phyloP scores from a whole-genome alignment of 1,284 basidiomycete species.

The Chondrostereum purpureum region DNA sequence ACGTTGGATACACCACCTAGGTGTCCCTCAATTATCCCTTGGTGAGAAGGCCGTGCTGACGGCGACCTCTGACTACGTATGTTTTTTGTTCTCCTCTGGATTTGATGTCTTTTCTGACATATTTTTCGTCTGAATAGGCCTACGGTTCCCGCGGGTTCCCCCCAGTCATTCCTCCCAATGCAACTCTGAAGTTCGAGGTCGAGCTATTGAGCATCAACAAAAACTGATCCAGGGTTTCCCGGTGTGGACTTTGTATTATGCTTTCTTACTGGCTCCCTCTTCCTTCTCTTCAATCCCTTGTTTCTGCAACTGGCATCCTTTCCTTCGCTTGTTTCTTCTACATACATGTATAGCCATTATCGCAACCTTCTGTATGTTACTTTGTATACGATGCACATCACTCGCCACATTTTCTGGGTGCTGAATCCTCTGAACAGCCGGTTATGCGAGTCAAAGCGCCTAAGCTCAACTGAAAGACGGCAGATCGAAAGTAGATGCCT shows the following conservation, averaged over 20 bases:
- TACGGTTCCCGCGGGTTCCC: conserved; percentile 73
- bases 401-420: too few relatives aligned
- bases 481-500: too few relatives aligned
- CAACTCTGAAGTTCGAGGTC: conserved; percentile 76
- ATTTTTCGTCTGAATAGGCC: conserved; percentile 39
- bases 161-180: conserved; percentile 74
- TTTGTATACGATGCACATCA: too few relatives aligned
- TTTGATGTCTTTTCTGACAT: conserved; percentile 3
- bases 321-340: too few relatives aligned
- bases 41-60: conserved; percentile 72
- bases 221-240: background rate
- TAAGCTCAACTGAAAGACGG: too few relatives aligned
- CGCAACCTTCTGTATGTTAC: too few relatives aligned
- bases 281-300: background rate
- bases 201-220: conserved; percentile 70
- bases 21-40: conserved; percentile 69
- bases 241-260: background rate
- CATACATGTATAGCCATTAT: too few relatives aligned
- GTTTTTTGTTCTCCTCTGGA: conserved; percentile 20
- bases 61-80: conserved; percentile 62
- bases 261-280: background rate
- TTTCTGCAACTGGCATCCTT: too few relatives aligned
- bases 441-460: too few relatives aligned
- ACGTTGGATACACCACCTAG: conserved; percentile 42
- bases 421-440: too few relatives aligned